Conservation (phyloP, 75 land plant species). For the Cryptomeria japonica region DNA sequence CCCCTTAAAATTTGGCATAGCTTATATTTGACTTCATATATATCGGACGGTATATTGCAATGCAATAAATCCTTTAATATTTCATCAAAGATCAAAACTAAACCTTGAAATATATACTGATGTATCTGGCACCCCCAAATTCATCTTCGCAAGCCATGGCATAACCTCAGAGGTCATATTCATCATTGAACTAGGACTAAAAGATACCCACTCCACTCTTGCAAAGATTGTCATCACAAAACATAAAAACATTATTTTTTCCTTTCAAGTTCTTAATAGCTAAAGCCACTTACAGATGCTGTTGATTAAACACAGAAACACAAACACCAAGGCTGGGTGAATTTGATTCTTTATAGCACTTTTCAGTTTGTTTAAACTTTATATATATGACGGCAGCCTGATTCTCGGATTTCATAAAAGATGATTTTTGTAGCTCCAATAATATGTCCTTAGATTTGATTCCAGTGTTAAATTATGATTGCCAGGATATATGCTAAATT, state of each 20-base stretch:
- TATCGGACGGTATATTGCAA: not conserved
- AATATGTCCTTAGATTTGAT: not conserved
- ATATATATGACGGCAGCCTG: not conserved
- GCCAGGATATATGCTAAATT: too few relatives aligned
- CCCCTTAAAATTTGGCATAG: not conserved
- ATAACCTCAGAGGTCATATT: not conserved
- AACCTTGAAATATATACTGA: not conserved
- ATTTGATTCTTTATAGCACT: not conserved
- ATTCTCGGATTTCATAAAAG: not conserved
- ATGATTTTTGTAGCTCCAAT: not conserved
- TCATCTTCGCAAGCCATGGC: not conserved
- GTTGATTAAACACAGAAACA: not conserved
- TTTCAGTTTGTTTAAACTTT: not conserved
- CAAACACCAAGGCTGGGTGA: not conserved
- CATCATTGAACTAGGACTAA: not conserved
- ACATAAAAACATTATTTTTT: not conserved
- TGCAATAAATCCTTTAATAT: not conserved
- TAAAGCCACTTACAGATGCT: not conserved
- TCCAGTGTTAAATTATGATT: not conserved
- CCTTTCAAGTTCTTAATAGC: not conserved
- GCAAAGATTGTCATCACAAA: not conserved
- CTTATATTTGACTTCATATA: not conserved
- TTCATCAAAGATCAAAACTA: not conserved
- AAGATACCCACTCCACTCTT: not conserved
- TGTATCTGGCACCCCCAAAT: not conserved